phyloP scores from a whole-genome alignment of 1,284 basidiomycete genomes.

The Naganishia liquefaciens region DNA sequence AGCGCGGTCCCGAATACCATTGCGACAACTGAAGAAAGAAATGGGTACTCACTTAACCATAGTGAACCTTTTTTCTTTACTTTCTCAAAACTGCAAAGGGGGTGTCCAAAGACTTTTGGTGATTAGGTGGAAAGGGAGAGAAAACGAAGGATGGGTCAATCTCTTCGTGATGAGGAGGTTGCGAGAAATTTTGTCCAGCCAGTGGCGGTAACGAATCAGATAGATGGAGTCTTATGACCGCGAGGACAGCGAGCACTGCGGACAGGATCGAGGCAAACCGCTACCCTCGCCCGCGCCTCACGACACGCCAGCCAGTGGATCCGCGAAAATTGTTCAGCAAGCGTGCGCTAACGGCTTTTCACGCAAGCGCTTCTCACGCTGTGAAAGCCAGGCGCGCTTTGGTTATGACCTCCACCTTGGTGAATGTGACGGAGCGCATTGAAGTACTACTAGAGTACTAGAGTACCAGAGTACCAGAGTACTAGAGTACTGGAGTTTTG shows the following conservation, averaged over 20 bases:
- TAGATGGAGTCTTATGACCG: slow-evolving; percentile 16
- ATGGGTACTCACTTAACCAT: slow-evolving; percentile 26
- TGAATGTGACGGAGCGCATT: too few relatives aligned
- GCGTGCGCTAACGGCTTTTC: slow-evolving; percentile 20
- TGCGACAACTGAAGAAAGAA: background rate
- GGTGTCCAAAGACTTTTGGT: slow-evolving; percentile 27
- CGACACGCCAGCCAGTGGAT: slow-evolving; percentile 3
- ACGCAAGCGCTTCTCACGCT: background rate
- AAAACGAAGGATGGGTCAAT: slow-evolving; percentile 26
- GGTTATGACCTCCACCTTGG: background rate
- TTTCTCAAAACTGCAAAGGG: slow-evolving; percentile 13
- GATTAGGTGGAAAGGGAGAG: slow-evolving; percentile 20
- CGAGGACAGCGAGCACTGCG: background rate
- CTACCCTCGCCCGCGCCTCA: background rate
- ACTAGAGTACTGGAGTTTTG: too few relatives aligned
- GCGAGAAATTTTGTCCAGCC: background rate
- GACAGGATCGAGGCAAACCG: slow-evolving; percentile 3
- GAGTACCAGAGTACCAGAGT: too few relatives aligned
- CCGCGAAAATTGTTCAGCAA: slow-evolving; percentile 25
- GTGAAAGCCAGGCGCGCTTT: too few relatives aligned
- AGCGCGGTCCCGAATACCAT: too few relatives aligned
- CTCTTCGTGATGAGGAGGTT: slow-evolving; percentile 28
- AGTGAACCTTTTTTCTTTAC: slow-evolving; percentile 24
- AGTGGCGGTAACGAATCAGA: background rate
- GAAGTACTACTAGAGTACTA: too few relatives aligned